Conservation (phyloP, 306 rosid species). For the Ceratonia siliqua region DNA sequence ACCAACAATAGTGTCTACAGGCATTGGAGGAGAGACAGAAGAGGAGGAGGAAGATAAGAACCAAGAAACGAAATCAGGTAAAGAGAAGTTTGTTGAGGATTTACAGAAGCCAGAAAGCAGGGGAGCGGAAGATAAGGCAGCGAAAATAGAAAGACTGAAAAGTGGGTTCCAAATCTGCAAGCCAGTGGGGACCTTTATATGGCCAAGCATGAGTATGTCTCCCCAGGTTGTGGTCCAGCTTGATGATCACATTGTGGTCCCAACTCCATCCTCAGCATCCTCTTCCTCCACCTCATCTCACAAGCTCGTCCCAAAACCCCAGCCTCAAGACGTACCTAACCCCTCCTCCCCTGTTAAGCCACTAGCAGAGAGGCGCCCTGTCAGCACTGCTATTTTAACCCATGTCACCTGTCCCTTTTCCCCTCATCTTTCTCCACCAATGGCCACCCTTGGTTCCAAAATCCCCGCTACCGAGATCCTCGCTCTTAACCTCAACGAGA, state of each 20-base stretch:
- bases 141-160: constrained; percentile 65
- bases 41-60: constrained; percentile 29
- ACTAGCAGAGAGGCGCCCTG: constrained; percentile 64
- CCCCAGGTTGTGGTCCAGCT: constrained; percentile 39
- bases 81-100: constrained; percentile 20
- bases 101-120: constrained; percentile 31
- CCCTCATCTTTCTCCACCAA: constrained; percentile 35
- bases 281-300: constrained; percentile 50
- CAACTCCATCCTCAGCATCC: constrained; percentile 67
- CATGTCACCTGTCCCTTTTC: constrained; percentile 39
- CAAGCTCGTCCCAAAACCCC: constrained; percentile 13
- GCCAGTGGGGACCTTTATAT: constrained; percentile 69
- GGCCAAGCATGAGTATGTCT: constrained; percentile 59
- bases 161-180: constrained; percentile 86
- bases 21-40: constrained; percentile 38
- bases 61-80: constrained; percentile 30
- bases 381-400: constrained; percentile 50
- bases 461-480: constrained; percentile 5
- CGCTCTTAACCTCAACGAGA: constrained; percentile 63
- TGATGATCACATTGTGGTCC: constrained; percentile 48
- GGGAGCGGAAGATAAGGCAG: constrained; percentile 58
- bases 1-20: constrained; percentile 36
- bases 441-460: constrained; percentile 35
- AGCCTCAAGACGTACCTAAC: constrained; percentile 19
- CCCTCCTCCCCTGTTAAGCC: constrained; percentile 71